These are phyloP conservation scores for Apiospora arundinis DNA, from an alignment of 2,329 filamentous ascomycete genomes.

Conservation along the genomic window DNA sequence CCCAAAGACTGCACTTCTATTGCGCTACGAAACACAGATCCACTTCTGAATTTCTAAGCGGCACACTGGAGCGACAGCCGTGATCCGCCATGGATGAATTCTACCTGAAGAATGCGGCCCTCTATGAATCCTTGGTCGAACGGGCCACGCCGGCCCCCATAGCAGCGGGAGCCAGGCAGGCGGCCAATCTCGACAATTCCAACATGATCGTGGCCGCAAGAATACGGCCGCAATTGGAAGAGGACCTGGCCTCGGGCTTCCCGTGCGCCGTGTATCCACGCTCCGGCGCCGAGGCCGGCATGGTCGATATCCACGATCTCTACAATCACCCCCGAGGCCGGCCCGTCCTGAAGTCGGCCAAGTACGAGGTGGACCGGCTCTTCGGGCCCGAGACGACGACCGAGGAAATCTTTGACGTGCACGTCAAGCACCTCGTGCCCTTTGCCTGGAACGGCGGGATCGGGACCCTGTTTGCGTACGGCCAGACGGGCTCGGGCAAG, in stretches of 20 bases:
- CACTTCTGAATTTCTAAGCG: neutral
- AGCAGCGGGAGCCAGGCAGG: neutral
- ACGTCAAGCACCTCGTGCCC: slow-evolving; percentile 49
- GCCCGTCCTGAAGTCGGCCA: slow-evolving; percentile 43
- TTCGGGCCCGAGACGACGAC: slow-evolving; percentile 45
- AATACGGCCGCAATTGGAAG: slow-evolving; percentile 44
- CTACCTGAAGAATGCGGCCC: slow-evolving; percentile 38
- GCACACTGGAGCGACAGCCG: neutral
- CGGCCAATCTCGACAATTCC: slow-evolving; percentile 22
- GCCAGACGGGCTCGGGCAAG: slow-evolving; percentile 57
- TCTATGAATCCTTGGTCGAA: slow-evolving; percentile 38
- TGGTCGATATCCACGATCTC: slow-evolving; percentile 47
- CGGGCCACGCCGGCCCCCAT: slow-evolving; percentile 33
- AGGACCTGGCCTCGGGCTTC: slow-evolving; percentile 41
- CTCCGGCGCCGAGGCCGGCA: slow-evolving; percentile 27
- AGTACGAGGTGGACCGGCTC: slow-evolving; percentile 44
- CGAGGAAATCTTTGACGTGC: slow-evolving; percentile 47
- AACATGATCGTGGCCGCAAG: slow-evolving; percentile 46
- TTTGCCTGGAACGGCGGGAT: slow-evolving; percentile 55
- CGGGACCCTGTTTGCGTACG: slow-evolving; percentile 56
- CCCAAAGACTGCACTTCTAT: neutral
- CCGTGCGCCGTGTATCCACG: slow-evolving; percentile 38
- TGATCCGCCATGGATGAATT: slow-evolving; percentile 43
- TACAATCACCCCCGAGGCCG: slow-evolving; percentile 40
- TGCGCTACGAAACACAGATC: neutral